Conservation (phyloP, 176 grass and related monocot species). For the Elymus sibiricus region DNA sequence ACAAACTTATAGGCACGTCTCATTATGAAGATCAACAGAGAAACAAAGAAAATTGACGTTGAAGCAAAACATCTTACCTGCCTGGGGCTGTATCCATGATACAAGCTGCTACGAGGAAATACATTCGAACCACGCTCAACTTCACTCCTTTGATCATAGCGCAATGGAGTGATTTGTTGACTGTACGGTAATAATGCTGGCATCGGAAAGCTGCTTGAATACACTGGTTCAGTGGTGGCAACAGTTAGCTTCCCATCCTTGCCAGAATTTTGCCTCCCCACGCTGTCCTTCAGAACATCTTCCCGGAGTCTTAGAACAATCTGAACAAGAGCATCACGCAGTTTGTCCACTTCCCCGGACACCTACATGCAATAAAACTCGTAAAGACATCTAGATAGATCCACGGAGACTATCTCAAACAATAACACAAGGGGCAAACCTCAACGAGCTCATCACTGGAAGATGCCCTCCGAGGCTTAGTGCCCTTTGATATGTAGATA, state of each 20-base stretch:
- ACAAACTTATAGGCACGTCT: constrained; percentile 1
- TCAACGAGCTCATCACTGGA: constrained; percentile 86
- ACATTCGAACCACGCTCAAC: constrained; percentile 47
- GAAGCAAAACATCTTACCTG: constrained; percentile 51
- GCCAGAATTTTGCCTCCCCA: constrained; percentile 55
- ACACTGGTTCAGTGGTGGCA: constrained; percentile 53
- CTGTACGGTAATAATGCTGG: constrained; percentile 57
- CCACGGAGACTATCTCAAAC: neutral
- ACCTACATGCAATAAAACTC: constrained; percentile 44
- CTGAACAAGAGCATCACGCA: constrained; percentile 91
- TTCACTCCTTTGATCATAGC: constrained; percentile 72
- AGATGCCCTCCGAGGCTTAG: constrained; percentile 65
- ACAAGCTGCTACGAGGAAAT: constrained; percentile 53
- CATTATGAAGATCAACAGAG: constrained; percentile 13
- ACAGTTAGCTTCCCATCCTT: constrained; percentile 53
- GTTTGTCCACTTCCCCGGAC: constrained; percentile 68
- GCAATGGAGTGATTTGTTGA: constrained; percentile 39
- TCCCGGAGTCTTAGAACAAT: constrained; percentile 91
- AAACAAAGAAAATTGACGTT: neutral
- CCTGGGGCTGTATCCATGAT: constrained; percentile 63
- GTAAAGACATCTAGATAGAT: neutral
- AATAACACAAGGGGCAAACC: constrained; percentile 36
- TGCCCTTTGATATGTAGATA: constrained; percentile 88
- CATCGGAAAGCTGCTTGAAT: constrained; percentile 45
- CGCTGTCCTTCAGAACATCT: constrained; percentile 83